These are phyloP conservation scores for Exophiala calicioides DNA, from an alignment of 2,329 filamentous ascomycete species.

Conservation along the genomic window DNA sequence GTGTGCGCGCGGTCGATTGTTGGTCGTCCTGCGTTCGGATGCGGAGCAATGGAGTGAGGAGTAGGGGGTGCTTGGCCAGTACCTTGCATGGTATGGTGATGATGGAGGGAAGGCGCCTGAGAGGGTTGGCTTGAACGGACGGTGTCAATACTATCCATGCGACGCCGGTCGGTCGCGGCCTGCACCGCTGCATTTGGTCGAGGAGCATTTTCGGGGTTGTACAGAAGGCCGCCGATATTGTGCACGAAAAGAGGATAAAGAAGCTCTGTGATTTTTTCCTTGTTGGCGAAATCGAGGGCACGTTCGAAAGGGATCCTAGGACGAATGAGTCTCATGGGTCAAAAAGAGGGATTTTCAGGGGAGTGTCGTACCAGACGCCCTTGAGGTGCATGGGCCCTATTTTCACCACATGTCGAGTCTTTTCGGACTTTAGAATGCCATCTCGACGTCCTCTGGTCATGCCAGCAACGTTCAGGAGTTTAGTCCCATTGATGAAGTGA, in stretches of 20 bases:
- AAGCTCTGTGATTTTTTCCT: constrained; percentile 97
- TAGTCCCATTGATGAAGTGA: constrained; percentile 99
- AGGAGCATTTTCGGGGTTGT: constrained; percentile 86
- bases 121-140: constrained; percentile 45
- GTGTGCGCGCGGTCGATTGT: constrained; percentile 82
- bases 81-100: constrained; percentile 68
- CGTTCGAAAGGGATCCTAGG: constrained; percentile 94
- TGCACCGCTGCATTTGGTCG: constrained; percentile 85
- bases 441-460: constrained; percentile 96
- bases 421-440: constrained; percentile 96
- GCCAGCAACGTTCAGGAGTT: constrained; percentile 91
- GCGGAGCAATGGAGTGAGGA: constrained; percentile 62
- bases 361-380: constrained; percentile 77
- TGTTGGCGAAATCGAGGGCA: constrained; percentile 97
- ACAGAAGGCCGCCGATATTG: constrained; percentile 90
- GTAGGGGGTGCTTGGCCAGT: constrained; percentile 66
- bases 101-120: constrained; percentile 59
- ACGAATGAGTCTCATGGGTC: constrained; percentile 15
- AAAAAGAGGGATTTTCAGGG: not conserved
- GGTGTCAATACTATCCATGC: constrained; percentile 64
- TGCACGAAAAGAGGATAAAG: constrained; percentile 96
- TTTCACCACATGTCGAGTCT: constrained; percentile 94
- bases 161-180: constrained; percentile 70
- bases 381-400: constrained; percentile 99
- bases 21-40: constrained; percentile 64